A percentile compares a stretch with the other conserved stretches of the same genome.
Conservation (phyloP, 345 rosid genomes). For the Brassica incana region DNA sequence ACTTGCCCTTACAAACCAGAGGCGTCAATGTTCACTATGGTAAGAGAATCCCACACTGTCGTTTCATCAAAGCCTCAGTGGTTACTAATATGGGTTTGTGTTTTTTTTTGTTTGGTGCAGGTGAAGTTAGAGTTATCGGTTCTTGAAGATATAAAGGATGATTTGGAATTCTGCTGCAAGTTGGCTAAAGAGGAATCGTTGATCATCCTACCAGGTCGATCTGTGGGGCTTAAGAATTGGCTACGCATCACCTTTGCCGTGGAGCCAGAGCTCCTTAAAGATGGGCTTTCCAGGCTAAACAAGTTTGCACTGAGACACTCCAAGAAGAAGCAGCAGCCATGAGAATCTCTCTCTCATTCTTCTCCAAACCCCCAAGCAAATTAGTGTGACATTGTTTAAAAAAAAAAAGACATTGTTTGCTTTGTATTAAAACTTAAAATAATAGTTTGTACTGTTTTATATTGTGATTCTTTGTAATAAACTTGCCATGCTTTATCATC, state of each 20-base stretch:
- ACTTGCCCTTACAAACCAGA: constrained; percentile 47
- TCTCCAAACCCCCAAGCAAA: neutral
- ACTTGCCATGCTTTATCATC: too few relatives aligned
- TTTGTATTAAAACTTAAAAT: neutral
- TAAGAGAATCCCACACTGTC: constrained; percentile 1
- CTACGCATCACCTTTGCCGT: constrained; percentile 48
- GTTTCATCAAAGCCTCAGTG: neutral
- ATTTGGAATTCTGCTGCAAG: constrained; percentile 59
- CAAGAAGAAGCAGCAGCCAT: constrained; percentile 26
- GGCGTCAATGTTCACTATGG: constrained; percentile 59
- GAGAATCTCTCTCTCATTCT: neutral
- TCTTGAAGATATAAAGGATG: constrained; percentile 49
- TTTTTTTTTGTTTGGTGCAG: constrained; percentile 26
- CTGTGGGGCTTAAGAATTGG: constrained; percentile 55
- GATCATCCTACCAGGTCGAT: constrained; percentile 50
- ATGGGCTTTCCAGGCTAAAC: constrained; percentile 47
- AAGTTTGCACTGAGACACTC: constrained; percentile 50
- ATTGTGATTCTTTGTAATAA: neutral
- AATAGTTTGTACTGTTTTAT: neutral
- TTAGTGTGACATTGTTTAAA: neutral
- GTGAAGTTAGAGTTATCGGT: constrained; percentile 42
- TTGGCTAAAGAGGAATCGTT: constrained; percentile 60
- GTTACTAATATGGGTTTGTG: neutral
- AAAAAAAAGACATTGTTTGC: neutral
- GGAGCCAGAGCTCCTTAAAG: constrained; percentile 41